Evolutionary conservation across 805 yeast genomes (phyloP).

Genomic region (Starmera amethionina): DNA sequence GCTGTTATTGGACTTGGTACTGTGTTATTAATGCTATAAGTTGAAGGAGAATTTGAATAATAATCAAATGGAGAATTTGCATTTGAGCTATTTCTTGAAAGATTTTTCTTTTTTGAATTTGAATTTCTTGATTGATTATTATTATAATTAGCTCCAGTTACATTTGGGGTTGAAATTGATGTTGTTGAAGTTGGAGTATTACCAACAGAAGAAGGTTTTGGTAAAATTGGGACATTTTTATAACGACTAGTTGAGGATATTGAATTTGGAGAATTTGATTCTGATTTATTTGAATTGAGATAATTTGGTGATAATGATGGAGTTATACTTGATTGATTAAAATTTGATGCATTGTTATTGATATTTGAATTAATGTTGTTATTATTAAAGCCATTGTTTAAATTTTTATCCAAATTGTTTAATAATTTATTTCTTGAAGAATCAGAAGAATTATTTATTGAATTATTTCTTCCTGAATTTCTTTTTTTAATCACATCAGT

Average conservation of each 20-base stretch:
- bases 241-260: conserved; percentile 5
- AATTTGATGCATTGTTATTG: not conserved
- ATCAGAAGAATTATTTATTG: conserved; percentile 8
- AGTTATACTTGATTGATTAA: not conserved
- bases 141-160: not conserved
- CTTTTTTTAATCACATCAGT: conserved; percentile 89
- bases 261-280: not conserved
- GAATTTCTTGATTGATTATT: conserved; percentile 2
- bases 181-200: not conserved
- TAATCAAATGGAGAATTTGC: conserved; percentile 10
- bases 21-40: conserved; percentile 8
- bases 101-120: conserved; percentile 2
- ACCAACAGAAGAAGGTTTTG: conserved; percentile 11
- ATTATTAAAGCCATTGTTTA: conserved; percentile 5
- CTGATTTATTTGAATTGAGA: conserved; percentile 4
- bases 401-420: conserved; percentile 13
- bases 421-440: conserved; percentile 6
- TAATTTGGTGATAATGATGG: conserved; percentile 14
- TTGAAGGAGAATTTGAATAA: conserved; percentile 10
- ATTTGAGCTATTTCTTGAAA: conserved; percentile 2
- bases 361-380: not conserved
- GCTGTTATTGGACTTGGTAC: conserved; percentile 15
- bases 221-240: conserved; percentile 19
- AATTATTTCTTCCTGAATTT: conserved; percentile 18
- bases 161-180: not conserved